Evolutionary conservation across 768 basidiomycete genomes (phyloP), one percentile per base, ranked within the genome.

Genomic region (Lanmaoa rubissima): DNA sequence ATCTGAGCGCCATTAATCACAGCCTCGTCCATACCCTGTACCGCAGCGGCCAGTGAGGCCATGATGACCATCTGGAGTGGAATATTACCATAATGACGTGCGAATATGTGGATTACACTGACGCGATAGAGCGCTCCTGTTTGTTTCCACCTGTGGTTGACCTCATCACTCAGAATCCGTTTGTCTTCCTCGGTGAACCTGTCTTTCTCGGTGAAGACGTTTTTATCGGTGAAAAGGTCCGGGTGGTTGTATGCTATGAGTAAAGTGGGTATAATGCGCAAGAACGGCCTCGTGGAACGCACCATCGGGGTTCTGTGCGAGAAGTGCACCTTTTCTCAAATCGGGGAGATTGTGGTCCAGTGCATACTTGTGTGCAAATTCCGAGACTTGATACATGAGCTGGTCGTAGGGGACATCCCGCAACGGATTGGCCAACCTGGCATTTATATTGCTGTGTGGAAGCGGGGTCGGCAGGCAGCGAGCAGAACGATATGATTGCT

Each of bases 1-100:
- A 74, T 73, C 50, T 75, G 74, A 17, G 78, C 79, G 21, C 77
- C 79, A 45, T 78, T 81, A 38, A 73, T 71, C 42, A 78, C 78
- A 10, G 75, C 72, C 64, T 80, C 74, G 53, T 66, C 65, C 63
- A 69, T 64, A 40, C 77, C 88, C 78, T 92, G 90, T n/a, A 91
- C 88, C 48, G 87, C 88, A 4, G 90, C 91, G 1, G 87, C 88
- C 46, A 92, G 70, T 16, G 87, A 88, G 60, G 88, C 85, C 47
- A 84, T 70, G 45, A 82, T 62, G 28, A 82, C 80, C 39, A 82
- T 70, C 66, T 76, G 78, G 13, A 80, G 65, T 48, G 68, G 70
- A 52, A 75, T 48, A 81, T 81, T 57, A 50, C 2, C 9, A 41
- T 13, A 2, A 58, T 10, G 35, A 1, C 34, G 44, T 28, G 14